Evolutionary conservation across 2,329 filamentous ascomycete species (phyloP), one percentile per base, ranked within the genome.

Genomic region (Podosphaera fusca): DNA sequence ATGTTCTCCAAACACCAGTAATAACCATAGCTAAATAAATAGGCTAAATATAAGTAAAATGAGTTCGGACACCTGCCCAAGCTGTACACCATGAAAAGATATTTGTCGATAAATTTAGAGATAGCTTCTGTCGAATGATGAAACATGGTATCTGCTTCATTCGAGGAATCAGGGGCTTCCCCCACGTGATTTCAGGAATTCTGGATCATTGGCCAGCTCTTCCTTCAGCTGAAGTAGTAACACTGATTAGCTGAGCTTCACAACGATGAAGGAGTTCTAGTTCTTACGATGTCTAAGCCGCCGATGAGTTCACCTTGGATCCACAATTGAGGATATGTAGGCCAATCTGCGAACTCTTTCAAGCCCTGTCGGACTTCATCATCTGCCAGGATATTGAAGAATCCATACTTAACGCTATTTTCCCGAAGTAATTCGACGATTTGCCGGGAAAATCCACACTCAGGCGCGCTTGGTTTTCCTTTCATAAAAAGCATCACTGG

Each of bases 401-500:
- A 98, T 29, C 92, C 92, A 69, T 96, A 98, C 69, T 94, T 87
- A 59, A 98, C 85, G 55, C 84, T 84, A 67, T 87, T 83, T 71
- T 96, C 90, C 56, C 92, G 79, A 64, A 98, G 72, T 52, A 98
- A 79, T 33, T 75, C 81, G 49, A 98, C 92, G 50, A 95, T 73
- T 72, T 95, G 88, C 63, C 90, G 60, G 63, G 87, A 94, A 72
- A 98, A 98, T 2, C 92, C 88, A 66, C 89, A 95, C 70, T 94
- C 85, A 0, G 88, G 88, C 36, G 80, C 78, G 62, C 82, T 86
- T 0, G 88, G 88, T 2, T 87, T 94, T n/a, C 88, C 89, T 73
- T 95, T 95, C 87, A 95, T 95, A 71, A 98, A 98, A 34, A 98
- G 75, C 92, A 98, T 98, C 36, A 98, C 89, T 0, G 89, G 87